Evolutionary conservation across 768 basidiomycete genomes (phyloP).

Genomic region (Punctularia strigosozonata): DNA sequence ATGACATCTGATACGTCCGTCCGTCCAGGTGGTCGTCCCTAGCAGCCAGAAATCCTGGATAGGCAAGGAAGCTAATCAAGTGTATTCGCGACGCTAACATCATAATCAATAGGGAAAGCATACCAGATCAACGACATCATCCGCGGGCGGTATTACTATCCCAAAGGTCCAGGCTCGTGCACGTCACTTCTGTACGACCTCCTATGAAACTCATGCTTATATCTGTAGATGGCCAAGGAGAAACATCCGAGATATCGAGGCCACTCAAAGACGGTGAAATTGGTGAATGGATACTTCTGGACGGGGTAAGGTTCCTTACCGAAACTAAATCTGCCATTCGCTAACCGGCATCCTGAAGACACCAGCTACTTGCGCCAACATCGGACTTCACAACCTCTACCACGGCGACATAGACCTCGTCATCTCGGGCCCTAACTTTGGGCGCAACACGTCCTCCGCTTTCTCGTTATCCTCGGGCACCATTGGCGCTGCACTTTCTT

Average conservation of each 20-base stretch:
- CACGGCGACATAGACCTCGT: slow-evolving; percentile 84
- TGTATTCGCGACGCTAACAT: not conserved
- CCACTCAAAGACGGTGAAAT: slow-evolving; percentile 67
- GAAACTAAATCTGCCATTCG: not conserved
- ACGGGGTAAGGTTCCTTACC: slow-evolving; percentile 44
- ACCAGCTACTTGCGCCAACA: slow-evolving; percentile 85
- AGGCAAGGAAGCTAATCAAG: slow-evolving; percentile 28
- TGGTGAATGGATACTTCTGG: slow-evolving; percentile 86
- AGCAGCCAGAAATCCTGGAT: slow-evolving; percentile 85
- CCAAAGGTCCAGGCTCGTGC: slow-evolving; percentile 37
- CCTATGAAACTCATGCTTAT: not conserved
- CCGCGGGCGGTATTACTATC: slow-evolving; percentile 68
- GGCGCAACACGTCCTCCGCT: slow-evolving; percentile 77
- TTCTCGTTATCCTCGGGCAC: slow-evolving; percentile 89
- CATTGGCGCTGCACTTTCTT: slow-evolving; percentile 81
- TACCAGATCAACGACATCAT: slow-evolving; percentile 69
- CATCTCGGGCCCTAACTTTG: slow-evolving; percentile 78
- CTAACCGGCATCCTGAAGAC: slow-evolving; percentile 34
- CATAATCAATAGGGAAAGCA: slow-evolving; percentile 56
- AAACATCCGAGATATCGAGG: slow-evolving; percentile 46
- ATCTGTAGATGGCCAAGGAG: slow-evolving; percentile 49
- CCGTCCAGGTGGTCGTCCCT: slow-evolving; percentile 70
- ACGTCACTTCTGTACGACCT: not conserved
- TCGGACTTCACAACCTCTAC: slow-evolving; percentile 83
- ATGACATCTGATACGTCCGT: too few relatives aligned